Evolutionary conservation across 1,284 basidiomycete species (phyloP).

Genomic region (Trichosporon coremiiforme): DNA sequence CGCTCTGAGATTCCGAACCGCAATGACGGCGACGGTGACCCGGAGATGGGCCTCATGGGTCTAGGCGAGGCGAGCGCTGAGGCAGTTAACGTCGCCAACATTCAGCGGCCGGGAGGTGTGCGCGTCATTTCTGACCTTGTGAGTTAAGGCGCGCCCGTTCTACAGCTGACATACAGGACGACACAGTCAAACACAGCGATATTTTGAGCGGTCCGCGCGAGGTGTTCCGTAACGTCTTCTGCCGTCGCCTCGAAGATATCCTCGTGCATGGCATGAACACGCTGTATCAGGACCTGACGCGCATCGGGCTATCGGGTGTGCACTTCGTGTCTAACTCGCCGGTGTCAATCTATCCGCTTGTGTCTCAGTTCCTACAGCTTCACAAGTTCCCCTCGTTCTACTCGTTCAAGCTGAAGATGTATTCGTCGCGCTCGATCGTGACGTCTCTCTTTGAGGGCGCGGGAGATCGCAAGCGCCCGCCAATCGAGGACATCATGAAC

Average conservation of each 20-base stretch:
- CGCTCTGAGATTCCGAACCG: slow-evolving; percentile 26
- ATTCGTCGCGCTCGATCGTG: slow-evolving; percentile 77
- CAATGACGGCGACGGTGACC: slow-evolving; percentile 32
- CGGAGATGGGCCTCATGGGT: slow-evolving; percentile 35
- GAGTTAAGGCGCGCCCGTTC: slow-evolving; percentile 1
- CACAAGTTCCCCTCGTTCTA: slow-evolving; percentile 58
- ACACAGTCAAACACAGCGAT: slow-evolving; percentile 81
- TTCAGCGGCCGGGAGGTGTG: slow-evolving; percentile 53
- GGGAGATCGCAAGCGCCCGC: slow-evolving; percentile 70
- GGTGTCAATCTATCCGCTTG: slow-evolving; percentile 76
- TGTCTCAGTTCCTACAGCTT: slow-evolving; percentile 74
- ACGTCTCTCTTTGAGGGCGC: slow-evolving; percentile 74
- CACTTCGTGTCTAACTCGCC: slow-evolving; percentile 93
- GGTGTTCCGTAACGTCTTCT: slow-evolving; percentile 66
- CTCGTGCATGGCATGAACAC: slow-evolving; percentile 81
- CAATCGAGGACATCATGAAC: slow-evolving; percentile 72
- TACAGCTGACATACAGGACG: slow-evolving; percentile 62
- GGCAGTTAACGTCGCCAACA: slow-evolving; percentile 32
- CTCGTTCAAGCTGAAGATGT: slow-evolving; percentile 73
- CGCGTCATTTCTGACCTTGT: slow-evolving; percentile 83
- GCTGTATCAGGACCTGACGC: slow-evolving; percentile 71
- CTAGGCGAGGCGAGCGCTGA: slow-evolving; percentile 33
- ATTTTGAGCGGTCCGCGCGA: slow-evolving; percentile 71
- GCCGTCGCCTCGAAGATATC: slow-evolving; percentile 66
- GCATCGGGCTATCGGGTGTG: slow-evolving; percentile 69